Evolutionary conservation across 768 basidiomycete species (phyloP).

Genomic region (Mycena polygramma): DNA sequence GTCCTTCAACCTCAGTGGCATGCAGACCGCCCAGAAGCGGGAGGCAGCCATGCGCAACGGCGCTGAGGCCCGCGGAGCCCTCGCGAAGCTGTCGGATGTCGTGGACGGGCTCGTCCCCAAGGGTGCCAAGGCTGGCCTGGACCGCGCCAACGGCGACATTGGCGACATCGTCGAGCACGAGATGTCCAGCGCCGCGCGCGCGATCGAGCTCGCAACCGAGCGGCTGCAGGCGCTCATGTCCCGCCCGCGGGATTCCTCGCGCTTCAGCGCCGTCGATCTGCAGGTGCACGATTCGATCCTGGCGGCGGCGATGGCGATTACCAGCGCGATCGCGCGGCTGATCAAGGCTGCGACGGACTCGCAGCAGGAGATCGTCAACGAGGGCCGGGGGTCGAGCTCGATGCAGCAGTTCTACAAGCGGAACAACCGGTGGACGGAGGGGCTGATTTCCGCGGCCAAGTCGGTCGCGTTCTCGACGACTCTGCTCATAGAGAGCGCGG

Average conservation of each 20-base stretch:
- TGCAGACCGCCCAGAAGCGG: constrained; percentile 81
- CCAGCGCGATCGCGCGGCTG: constrained; percentile 92
- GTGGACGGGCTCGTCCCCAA: constrained; percentile 91
- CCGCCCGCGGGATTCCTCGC: constrained; percentile 88
- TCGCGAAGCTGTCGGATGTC: constrained; percentile 87
- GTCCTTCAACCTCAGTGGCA: constrained; percentile 91
- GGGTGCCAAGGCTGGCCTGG: constrained; percentile 76
- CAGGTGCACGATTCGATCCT: constrained; percentile 99
- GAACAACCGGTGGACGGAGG: constrained; percentile 99
- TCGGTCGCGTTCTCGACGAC: constrained; percentile 97
- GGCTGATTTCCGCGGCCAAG: constrained; percentile 97
- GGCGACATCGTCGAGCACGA: constrained; percentile 97
- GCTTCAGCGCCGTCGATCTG: constrained; percentile 91
- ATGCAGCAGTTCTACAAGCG: constrained; percentile 99
- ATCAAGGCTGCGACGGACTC: constrained; percentile 98
- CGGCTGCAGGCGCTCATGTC: constrained; percentile 93
- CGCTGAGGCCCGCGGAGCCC: constrained; percentile 83
- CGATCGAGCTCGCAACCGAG: constrained; percentile 93
- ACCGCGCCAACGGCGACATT: constrained; percentile 90
- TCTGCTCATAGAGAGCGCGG: constrained; percentile 95
- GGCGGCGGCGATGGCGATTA: constrained; percentile 93
- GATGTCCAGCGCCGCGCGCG: constrained; percentile 92
- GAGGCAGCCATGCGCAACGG: constrained; percentile 93
- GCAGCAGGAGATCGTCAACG: constrained; percentile 96
- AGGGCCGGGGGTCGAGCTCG: constrained; percentile 93